Evolutionary conservation across 805 yeast species (phyloP).

Genomic region (Kregervanrija delftensis): DNA sequence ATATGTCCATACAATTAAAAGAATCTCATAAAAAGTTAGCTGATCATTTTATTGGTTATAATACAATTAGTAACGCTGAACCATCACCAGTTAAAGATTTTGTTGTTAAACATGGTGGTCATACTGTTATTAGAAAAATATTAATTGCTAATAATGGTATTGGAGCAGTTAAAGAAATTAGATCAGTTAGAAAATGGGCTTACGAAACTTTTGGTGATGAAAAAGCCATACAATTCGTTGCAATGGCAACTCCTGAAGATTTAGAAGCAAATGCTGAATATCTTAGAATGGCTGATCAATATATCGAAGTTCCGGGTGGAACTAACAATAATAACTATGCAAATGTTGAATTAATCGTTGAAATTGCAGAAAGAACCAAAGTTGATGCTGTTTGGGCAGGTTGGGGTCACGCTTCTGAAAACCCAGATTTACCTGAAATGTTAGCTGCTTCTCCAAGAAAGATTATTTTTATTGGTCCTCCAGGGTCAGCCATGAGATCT

Average conservation of each 20-base stretch:
- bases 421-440: slow-evolving; percentile 88
- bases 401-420: slow-evolving; percentile 99
- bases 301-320: slow-evolving; percentile 98
- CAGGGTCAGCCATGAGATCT: slow-evolving; percentile 99
- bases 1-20: too few relatives aligned
- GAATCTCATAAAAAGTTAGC: slow-evolving; percentile 40
- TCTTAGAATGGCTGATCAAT: slow-evolving; percentile 98
- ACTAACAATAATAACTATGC: slow-evolving; percentile 98
- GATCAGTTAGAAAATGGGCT: slow-evolving; percentile 98
- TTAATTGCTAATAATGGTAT: slow-evolving; percentile 98
- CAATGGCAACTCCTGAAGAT: slow-evolving; percentile 99
- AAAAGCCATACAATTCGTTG: slow-evolving; percentile 87
- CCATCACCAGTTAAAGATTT: slow-evolving; percentile 77
- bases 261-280: slow-evolving; percentile 94
- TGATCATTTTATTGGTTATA: slow-evolving; percentile 73
- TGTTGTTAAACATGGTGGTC: slow-evolving; percentile 83
- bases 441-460: slow-evolving; percentile 89
- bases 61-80: slow-evolving; percentile 70
- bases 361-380: slow-evolving; percentile 91
- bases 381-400: slow-evolving; percentile 99
- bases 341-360: slow-evolving; percentile 94
- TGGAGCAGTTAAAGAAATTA: slow-evolving; percentile 97
- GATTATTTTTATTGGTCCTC: slow-evolving; percentile 95
- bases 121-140: slow-evolving; percentile 83
- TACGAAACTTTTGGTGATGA: slow-evolving; percentile 98